phyloP scores from a whole-genome alignment of 1,139 yeast species.

The Saccharomyces hybrid region DNA sequence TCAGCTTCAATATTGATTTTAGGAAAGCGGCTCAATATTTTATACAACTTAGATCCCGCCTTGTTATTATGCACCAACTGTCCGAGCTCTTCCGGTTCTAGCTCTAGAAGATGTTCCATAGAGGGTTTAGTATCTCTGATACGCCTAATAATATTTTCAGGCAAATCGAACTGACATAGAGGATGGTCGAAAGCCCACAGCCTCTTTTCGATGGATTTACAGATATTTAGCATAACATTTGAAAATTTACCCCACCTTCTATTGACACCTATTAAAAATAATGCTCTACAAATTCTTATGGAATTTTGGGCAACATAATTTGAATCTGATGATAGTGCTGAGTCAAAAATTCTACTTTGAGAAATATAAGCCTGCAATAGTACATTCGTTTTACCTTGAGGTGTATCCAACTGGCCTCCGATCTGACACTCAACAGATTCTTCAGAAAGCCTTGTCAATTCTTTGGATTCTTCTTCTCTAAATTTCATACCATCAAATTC shows the following conservation, averaged over 20 bases:
- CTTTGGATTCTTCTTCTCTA: slow-evolving; percentile 80
- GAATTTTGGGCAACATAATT: slow-evolving; percentile 95
- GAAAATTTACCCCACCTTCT: slow-evolving; percentile 86
- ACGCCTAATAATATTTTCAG: slow-evolving; percentile 55
- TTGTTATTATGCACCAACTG: slow-evolving; percentile 76
- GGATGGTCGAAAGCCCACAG: slow-evolving; percentile 94
- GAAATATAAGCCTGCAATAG: slow-evolving; percentile 85
- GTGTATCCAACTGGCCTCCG: slow-evolving; percentile 66
- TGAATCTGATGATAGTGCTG: slow-evolving; percentile 79
- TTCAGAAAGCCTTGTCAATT: slow-evolving; percentile 57
- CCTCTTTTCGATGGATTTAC: slow-evolving; percentile 78
- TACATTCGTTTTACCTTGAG: slow-evolving; percentile 84
- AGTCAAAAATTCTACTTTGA: slow-evolving; percentile 60
- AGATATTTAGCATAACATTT: slow-evolving; percentile 64
- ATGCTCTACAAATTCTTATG: slow-evolving; percentile 85
- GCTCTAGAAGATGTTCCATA: slow-evolving; percentile 64
- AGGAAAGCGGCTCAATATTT: slow-evolving; percentile 68
- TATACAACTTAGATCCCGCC: slow-evolving; percentile 62
- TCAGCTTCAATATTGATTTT: slow-evolving; percentile 64
- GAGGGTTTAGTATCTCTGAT: slow-evolving; percentile 60
- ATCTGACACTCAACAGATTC: slow-evolving; percentile 70
- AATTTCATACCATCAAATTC: slow-evolving; percentile 89
- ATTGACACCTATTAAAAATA: slow-evolving; percentile 77
- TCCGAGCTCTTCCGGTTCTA: slow-evolving; percentile 74
- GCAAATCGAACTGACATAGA: slow-evolving; percentile 74